phyloP scores from a whole-genome alignment of 495 filamentous ascomycete genomes.

The Penicillium flavigenum region DNA sequence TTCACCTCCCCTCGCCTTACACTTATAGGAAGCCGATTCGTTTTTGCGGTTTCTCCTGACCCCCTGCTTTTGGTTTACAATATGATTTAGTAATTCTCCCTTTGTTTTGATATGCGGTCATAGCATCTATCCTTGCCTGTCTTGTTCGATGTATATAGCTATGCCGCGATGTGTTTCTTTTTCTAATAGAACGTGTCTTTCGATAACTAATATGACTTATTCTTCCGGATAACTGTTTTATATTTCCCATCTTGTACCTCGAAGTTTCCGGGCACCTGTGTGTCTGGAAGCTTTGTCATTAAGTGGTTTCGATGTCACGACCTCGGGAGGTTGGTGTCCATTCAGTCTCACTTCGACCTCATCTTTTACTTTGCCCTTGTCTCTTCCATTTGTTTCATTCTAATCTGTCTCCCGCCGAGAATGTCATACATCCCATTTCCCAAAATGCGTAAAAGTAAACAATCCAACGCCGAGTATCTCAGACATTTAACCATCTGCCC shows the following conservation, averaged over 20 bases:
- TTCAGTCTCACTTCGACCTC: too few relatives aligned
- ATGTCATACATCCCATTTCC: too few relatives aligned
- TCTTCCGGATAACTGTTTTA: neutral
- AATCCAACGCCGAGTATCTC: too few relatives aligned
- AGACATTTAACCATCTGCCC: too few relatives aligned
- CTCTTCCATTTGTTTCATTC: too few relatives aligned
- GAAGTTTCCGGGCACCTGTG: too few relatives aligned
- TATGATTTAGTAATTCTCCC: constrained; percentile 28
- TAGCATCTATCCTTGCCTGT: constrained; percentile 23
- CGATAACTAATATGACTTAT: constrained; percentile 6
- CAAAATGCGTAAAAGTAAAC: too few relatives aligned
- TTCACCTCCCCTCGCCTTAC: constrained; percentile 6
- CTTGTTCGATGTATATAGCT: constrained; percentile 31
- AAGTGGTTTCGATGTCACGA: too few relatives aligned
- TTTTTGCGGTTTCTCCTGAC: neutral
- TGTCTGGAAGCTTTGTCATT: too few relatives aligned
- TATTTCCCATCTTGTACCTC: neutral
- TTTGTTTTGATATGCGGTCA: constrained; percentile 20
- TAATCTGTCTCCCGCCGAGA: too few relatives aligned
- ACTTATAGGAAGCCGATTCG: constrained; percentile 1
- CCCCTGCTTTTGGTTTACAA: constrained; percentile 15
- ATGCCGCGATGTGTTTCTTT: constrained; percentile 17
- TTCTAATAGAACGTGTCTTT: constrained; percentile 27
- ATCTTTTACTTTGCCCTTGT: too few relatives aligned
- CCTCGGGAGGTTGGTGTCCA: too few relatives aligned